phyloP scores from a whole-genome alignment of 2,329 filamentous ascomycete genomes.

The Penicillium sp. region DNA sequence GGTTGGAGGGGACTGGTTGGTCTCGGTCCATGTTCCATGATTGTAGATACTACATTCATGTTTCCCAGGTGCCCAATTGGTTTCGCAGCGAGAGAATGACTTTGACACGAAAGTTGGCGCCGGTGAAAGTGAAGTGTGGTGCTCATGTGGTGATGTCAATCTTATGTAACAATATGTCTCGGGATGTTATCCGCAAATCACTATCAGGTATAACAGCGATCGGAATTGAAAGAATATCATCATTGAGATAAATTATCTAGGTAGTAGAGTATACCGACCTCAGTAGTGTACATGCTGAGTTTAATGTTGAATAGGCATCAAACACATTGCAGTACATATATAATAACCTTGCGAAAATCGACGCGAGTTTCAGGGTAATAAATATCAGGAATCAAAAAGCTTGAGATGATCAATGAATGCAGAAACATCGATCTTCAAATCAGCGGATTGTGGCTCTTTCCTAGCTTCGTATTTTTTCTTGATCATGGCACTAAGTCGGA shows the following conservation, averaged over 20 bases:
- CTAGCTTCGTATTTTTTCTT: slow-evolving; percentile 5
- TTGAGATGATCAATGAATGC: slow-evolving; percentile 7
- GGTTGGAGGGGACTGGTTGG: not conserved
- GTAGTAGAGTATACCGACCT: not conserved
- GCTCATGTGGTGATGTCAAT: not conserved
- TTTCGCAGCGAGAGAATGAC: not conserved
- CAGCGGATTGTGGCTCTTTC: not conserved
- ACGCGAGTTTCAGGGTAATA: not conserved
- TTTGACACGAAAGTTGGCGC: not conserved
- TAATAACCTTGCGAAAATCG: not conserved
- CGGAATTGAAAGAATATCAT: not conserved
- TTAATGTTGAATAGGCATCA: not conserved
- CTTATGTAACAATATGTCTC: not conserved
- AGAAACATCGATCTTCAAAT: slow-evolving; percentile 7
- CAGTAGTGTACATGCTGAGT: not conserved
- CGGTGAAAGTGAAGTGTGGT: not conserved
- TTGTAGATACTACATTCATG: not conserved
- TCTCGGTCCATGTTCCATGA: not conserved
- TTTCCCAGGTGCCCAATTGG: not conserved
- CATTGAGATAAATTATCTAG: not conserved
- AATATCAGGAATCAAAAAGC: not conserved
- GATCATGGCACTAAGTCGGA: slow-evolving; percentile 11
- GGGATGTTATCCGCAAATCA: not conserved
- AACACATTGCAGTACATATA: not conserved
- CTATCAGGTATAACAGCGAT: not conserved